Evolutionary conservation across 2,329 filamentous ascomycete species (phyloP), one percentile per base, ranked within the genome.

Genomic region (Sporothrix luriei): DNA sequence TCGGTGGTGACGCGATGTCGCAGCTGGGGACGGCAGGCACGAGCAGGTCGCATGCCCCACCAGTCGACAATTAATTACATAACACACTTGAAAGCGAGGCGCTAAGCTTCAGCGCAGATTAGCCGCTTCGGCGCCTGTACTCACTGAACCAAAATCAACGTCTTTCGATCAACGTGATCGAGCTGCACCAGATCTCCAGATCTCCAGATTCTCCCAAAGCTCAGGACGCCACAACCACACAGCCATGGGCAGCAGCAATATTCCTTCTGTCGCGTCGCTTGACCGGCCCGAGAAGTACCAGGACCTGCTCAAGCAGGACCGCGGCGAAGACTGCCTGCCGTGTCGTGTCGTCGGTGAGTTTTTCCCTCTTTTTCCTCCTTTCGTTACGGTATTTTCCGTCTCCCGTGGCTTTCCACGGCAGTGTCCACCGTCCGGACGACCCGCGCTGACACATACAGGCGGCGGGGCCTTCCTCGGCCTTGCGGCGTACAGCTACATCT

Each of bases 401-500:
- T 40, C 3, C 19, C 4, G 2, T 14, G n/a, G 51, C 2, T 40
- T 29, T 33, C 33, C 40, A 40, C 14, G 40, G 40, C 2, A 13
- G 0, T 4, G 11, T 43, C 1, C 9, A 43, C 40, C 1, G 40
- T 5, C 2, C 1, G n/a, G n/a, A n/a, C n/a, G 9, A 6, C 1
- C 10, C 1, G 3, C 29, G 55, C 24, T 49, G 11, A 62, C 21
- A 6, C 2, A 14, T 6, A 10, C 29, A 94, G 91, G 91, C 57
- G 90, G 90, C 76, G 85, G 88, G 51, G 90, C 91, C 0, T 93
- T 95, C 73, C 82, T 92, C 69, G 90, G 90, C 1, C 86, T 94
- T 19, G 91, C 88, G 3, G 88, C 84, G 0, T 95, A 94, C 80
- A 93, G 88, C 78, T 94, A 93, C 80, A 82, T 88, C 72, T 91